Base-by-base conservation (phyloP, 345 rosid species). In the Salix koriyanagi region DNA sequence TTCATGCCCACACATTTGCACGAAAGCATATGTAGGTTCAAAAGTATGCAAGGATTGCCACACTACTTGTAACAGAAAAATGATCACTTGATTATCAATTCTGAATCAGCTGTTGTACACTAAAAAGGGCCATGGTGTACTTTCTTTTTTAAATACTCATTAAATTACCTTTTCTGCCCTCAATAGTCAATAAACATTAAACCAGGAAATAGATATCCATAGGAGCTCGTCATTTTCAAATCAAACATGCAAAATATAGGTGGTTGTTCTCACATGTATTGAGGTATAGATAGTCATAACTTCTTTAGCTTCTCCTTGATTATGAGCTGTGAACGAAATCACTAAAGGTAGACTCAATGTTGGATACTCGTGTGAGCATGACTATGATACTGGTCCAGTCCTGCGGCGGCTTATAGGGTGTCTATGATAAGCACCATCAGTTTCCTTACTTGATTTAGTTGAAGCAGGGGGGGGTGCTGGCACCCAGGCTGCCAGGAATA, bases 401-500 rank as follows among this genome's bases (percentile, higher is more conserved):
- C 28, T 36, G 21, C 41, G 11, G 44, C 26, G 28, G 4, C 11
- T 37, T 39, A 19, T 19, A 9, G 46, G 44, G 13, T 67, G 19
- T 15, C 39, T 12, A 9, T 65, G 37, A 65, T 36, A 16, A 36
- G 10, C 16, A 34, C 8, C 19, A 30, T 7, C 68, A 65, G 37
- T 6, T 65, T 65, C 0, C 0, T 32, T 12, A 21, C 10, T 68
- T 56, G 52, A 54, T 72, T 73, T 75, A 54, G 71, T 66, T 68
- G 44, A 69, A 39, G 69, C 83, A 83, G 90, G 88, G 11, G 83
- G 81, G 46, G 69, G 75, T n/a, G 67, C 77, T 15, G 85, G 84
- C 54, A 72, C 77, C 50, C 86, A 79, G 76, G 46, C 82, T 18
- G 72, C 81, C 50, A 85, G 87, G 83, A 81, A 78, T 3, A 73